Evolutionary conservation across 192 early-diverging fungal genomes (phyloP), one percentile per base, ranked within the genome.

Genomic region (Coemansia sp.): DNA sequence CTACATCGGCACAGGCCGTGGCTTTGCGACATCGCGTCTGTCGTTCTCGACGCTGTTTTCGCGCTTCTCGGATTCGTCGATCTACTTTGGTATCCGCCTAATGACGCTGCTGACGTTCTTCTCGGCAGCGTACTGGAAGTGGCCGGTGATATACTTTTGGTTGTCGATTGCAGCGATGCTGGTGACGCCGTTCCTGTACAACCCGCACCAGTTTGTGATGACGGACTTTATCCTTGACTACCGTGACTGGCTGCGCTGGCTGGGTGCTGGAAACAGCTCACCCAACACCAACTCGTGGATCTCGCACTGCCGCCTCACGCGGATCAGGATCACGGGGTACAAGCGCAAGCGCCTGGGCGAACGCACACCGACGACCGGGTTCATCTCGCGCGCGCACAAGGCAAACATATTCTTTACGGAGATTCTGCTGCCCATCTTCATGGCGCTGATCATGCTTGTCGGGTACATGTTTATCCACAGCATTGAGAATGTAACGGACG

Each of bases 131-230:
- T 85, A 90, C 68, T 87, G 88, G 86, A 73, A 86, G 48, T 84
- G 85, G 50, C 88, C 89, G 20, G 59, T 92, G 61, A 68, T 87
- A 38, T 94, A 92, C 71, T 90, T 94, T 57, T 92, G 91, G 91
- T 83, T 92, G 25, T 90, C 87, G 25, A 88, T 88, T 40, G 65
- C 89, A 28, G 88, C 91, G 8, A 68, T 94, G 38, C 70, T 87
- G 47, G 79, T 94, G 45, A 88, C 92, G 48, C 91, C 92, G 2
- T 94, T 93, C 67, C 53, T 94, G 37, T 94, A 91, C 72, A 94
- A 94, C 58, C 91, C 90, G n/a, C 91, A 92, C 62, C 92, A 94
- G 73, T 93, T 94, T 54, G 81, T 86, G n/a, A 79, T 92, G 55
- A 80, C 81, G 0, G 88, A 90, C 64, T 93, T 93, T 67, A 79